Base-by-base conservation (phyloP, 495 filamentous ascomycete species). In the Penicillium canescens region DNA sequence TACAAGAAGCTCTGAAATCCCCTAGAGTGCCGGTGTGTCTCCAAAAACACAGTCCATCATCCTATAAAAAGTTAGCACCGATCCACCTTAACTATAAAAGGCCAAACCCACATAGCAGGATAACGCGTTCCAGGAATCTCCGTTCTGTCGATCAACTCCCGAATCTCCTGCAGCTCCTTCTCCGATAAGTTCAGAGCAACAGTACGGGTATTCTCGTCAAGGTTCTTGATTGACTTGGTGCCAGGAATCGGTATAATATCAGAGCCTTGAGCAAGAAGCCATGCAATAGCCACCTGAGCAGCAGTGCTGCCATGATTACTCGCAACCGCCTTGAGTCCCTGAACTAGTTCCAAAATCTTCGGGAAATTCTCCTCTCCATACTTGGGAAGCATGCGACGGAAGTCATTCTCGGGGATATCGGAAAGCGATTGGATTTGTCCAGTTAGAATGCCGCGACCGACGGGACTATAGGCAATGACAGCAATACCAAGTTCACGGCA, bases 401-500 rank as follows among this genome's bases (percentile, higher is more conserved):
- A 67, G 57, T 83, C 80, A 1, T 49, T 52, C 1, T 67, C 69
- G 9, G 59, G 60, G 54, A 86, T 69, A 47, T 84, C 81, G n/a
- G 65, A 69, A 0, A 49, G 63, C 3, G 65, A 72, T 33, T 65
- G 62, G 63, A 79, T 72, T 2, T 70, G 50, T 3, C 81, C 83
- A 1, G 76, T 79, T 20, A 89, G 59, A n/a, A 87, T 63, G 12
- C 86, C 86, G 6, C 75, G 78, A 2, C 84, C 84, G 5, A 89
- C 71, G 0, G 87, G 86, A 13, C 72, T 78, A 65, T 84, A 88
- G 0, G 82, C 83, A 0, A 89, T 74, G 6, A 84, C 66, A 1
- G 84, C 71, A 16, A 86, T 67, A n/a, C 83, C 86, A 10, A 91
- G 78, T 49, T 88, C 84, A 6, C 84, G 77, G 52, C 74, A 78